Conservation (phyloP, 768 basidiomycete species). For the Amanita rubescens region DNA sequence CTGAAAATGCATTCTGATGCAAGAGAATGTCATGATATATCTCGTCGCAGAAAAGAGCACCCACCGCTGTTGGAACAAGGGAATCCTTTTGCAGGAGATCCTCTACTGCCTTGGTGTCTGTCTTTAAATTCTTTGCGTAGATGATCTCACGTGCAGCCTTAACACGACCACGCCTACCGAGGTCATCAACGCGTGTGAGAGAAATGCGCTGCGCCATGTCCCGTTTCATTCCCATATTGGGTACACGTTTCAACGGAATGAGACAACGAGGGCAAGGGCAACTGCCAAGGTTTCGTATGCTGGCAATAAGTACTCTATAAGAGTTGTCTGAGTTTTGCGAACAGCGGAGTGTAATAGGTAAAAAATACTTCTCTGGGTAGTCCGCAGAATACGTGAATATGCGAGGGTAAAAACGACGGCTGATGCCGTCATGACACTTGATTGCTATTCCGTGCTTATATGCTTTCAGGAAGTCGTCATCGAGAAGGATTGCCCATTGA, state of each 20-base stretch:
- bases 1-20: slow-evolving; percentile 29
- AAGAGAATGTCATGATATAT: not conserved
- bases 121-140: slow-evolving; percentile 18
- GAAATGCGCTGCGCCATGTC: slow-evolving; percentile 8
- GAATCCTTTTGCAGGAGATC: slow-evolving; percentile 19
- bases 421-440: slow-evolving; percentile 2
- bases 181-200: not conserved
- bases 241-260: slow-evolving; percentile 13
- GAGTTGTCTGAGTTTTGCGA: not conserved
- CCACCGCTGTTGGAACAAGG: slow-evolving; percentile 23
- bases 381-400: slow-evolving; percentile 12
- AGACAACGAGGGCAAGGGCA: slow-evolving; percentile 25
- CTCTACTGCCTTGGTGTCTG: slow-evolving; percentile 21
- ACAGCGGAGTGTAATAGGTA: not conserved
- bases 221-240: slow-evolving; percentile 13
- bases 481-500: not conserved
- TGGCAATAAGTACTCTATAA: slow-evolving; percentile 16
- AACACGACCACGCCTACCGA: not conserved
- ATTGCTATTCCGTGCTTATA: slow-evolving; percentile 8
- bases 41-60: not conserved
- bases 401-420: slow-evolving; percentile 4
- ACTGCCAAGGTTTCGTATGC: slow-evolving; percentile 15
- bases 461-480: slow-evolving; percentile 1
- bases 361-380: slow-evolving; percentile 8
- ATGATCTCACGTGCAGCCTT: slow-evolving; percentile 16